Conservation (phyloP, 805 yeast genomes). For the Candida ficus region DNA sequence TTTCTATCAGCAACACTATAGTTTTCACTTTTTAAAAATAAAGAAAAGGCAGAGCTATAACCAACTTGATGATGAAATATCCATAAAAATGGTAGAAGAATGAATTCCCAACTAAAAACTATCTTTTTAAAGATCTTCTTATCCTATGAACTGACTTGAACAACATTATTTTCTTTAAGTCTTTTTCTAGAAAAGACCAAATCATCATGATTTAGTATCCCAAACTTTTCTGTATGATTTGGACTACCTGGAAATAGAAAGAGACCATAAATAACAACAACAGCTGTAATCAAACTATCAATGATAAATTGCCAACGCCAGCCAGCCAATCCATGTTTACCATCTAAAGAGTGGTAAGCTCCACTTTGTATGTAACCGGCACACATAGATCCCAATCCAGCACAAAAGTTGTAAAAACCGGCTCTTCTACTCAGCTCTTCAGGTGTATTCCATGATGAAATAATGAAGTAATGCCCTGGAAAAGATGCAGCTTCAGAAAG, state of each 20-base stretch:
- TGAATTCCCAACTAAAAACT: slow-evolving; percentile 3
- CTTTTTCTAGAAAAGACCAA: background rate
- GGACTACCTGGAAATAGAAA: background rate
- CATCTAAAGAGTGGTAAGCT: slow-evolving; percentile 3
- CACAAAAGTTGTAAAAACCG: slow-evolving; percentile 29
- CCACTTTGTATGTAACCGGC: slow-evolving; percentile 28
- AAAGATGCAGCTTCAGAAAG: slow-evolving; percentile 57
- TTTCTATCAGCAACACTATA: slow-evolving; percentile 5
- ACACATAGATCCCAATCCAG: slow-evolving; percentile 24
- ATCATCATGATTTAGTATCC: background rate
- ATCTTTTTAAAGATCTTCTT: slow-evolving; percentile 28
- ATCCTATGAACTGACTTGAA: background rate
- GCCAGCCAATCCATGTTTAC: slow-evolving; percentile 5
- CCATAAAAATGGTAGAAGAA: slow-evolving; percentile 3
- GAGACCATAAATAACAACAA: slow-evolving; percentile 23
- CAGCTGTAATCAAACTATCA: slow-evolving; percentile 9
- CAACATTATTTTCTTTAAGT: background rate
- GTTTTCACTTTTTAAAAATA: slow-evolving; percentile 1
- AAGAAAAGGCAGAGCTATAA: background rate
- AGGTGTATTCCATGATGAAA: slow-evolving; percentile 2
- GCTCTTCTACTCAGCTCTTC: slow-evolving; percentile 55
- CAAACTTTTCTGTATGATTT: slow-evolving; percentile 1
- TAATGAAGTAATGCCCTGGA: slow-evolving; percentile 48
- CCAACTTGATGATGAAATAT: slow-evolving; percentile 5
- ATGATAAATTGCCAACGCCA: slow-evolving; percentile 11